phyloP scores from a whole-genome alignment of 148 eudicot genomes.

The Nepenthes mirabilis region DNA sequence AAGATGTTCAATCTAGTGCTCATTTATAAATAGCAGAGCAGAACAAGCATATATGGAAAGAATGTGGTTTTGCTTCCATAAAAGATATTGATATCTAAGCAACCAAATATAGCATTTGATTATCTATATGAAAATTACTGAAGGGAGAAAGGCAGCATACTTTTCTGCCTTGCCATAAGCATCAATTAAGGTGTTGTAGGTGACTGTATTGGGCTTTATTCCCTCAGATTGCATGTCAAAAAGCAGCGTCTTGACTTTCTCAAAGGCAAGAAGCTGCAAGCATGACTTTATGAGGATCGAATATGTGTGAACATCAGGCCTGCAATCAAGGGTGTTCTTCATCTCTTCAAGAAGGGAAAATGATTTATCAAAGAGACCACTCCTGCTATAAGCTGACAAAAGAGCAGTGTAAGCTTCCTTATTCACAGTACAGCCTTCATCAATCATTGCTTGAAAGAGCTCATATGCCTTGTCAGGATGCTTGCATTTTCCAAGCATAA shows the following conservation, averaged over 20 bases:
- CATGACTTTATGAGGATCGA: constrained; percentile 79
- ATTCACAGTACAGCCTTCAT: constrained; percentile 66
- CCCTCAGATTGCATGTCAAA: constrained; percentile 69
- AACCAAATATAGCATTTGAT: too few relatives aligned
- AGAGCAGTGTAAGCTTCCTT: constrained; percentile 83
- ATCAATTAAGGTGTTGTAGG: constrained; percentile 78
- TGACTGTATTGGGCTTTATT: constrained; percentile 71
- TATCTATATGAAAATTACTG: not conserved
- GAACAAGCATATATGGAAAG: too few relatives aligned
- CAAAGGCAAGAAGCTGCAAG: constrained; percentile 52
- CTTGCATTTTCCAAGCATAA: constrained; percentile 94
- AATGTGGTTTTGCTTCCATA: too few relatives aligned
- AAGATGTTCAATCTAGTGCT: too few relatives aligned
- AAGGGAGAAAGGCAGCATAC: constrained; percentile 22
- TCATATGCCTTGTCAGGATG: constrained; percentile 69
- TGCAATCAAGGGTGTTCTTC: constrained; percentile 52
- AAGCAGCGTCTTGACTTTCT: constrained; percentile 49
- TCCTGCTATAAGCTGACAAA: constrained; percentile 79
- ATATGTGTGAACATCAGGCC: constrained; percentile 77
- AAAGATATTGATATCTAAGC: too few relatives aligned
- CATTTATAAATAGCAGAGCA: too few relatives aligned
- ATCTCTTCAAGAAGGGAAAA: constrained; percentile 64
- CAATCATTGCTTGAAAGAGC: constrained; percentile 61
- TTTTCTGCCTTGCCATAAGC: constrained; percentile 78
- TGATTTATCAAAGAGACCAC: constrained; percentile 59